Conservation (phyloP, 495 filamentous ascomycete species). For the Usnea hakonensis region DNA sequence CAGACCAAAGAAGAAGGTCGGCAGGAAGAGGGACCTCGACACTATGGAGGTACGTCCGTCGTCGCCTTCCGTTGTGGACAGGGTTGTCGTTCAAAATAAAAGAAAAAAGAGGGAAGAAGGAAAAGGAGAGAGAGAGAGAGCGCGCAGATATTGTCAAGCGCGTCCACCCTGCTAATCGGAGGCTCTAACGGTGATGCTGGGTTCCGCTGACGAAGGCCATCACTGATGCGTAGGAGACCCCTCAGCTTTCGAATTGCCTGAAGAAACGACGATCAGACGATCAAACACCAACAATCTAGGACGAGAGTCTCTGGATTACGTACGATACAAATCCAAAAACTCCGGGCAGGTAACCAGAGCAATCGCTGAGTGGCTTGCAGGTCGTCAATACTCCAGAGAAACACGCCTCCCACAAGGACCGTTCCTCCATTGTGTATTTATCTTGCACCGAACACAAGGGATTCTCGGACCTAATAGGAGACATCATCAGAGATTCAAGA, state of each 20-base stretch:
- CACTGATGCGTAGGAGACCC: constrained; percentile 7
- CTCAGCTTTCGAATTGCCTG: constrained; percentile 2
- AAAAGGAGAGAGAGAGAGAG: too few relatives aligned
- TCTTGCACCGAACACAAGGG: background rate
- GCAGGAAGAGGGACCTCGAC: constrained; percentile 32
- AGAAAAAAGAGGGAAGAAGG: too few relatives aligned
- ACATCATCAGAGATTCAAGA: background rate
- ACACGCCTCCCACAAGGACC: background rate
- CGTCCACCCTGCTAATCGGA: background rate
- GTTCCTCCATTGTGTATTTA: background rate
- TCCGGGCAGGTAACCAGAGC: background rate
- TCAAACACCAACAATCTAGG: background rate
- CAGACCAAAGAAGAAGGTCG: constrained; percentile 55
- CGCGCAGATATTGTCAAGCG: background rate
- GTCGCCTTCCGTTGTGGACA: background rate
- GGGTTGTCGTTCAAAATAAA: too few relatives aligned
- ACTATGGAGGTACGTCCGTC: constrained; percentile 19
- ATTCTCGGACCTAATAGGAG: background rate
- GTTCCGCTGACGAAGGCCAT: constrained; percentile 13
- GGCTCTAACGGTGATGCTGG: constrained; percentile 9
- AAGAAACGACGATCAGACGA: constrained; percentile 14
- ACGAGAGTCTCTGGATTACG: background rate
- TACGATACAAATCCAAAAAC: background rate
- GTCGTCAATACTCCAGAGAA: background rate
- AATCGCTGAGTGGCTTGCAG: constrained; percentile 4